A percentile compares a stretch with the other conserved stretches of the same genome.
Conservation (phyloP, 208 protist species). For the Wallacemonas collosoma region DNA sequence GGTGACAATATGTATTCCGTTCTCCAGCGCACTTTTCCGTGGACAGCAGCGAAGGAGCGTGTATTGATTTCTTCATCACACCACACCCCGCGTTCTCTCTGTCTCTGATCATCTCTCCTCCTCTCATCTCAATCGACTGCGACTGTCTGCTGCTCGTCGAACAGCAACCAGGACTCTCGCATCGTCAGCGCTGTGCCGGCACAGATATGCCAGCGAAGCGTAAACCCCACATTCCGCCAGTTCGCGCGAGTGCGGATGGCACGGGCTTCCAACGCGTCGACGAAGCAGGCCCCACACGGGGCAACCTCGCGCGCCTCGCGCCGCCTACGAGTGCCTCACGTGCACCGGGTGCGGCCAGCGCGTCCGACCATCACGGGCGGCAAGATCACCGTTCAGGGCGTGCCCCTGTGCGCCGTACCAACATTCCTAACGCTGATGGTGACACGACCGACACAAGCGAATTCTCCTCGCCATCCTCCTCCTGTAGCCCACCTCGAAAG, state of each 20-base stretch:
- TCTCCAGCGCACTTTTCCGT: too few species aligned
- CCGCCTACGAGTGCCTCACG: constrained; percentile 4
- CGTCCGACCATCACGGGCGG: neutral
- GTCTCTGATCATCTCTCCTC: too few species aligned
- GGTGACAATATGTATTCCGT: too few species aligned
- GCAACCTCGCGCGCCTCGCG: constrained; percentile 9
- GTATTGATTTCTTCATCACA: too few species aligned
- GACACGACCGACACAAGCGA: constrained; percentile 16
- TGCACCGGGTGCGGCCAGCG: neutral
- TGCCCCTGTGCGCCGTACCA: constrained; percentile 22
- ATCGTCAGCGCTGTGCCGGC: too few species aligned
- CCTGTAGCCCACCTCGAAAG: constrained; percentile 17
- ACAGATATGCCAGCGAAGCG: constrained; percentile 32
- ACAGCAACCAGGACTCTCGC: too few species aligned
- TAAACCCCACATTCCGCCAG: constrained; percentile 26
- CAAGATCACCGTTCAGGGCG: constrained; percentile 12
- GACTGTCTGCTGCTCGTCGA: too few species aligned
- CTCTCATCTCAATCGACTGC: too few species aligned
- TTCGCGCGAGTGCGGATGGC: constrained; percentile 43
- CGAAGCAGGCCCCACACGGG: constrained; percentile 6
- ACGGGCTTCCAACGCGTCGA: constrained; percentile 30
- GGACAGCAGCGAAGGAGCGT: too few species aligned
- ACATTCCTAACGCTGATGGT: neutral
- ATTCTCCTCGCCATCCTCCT: constrained; percentile 22
- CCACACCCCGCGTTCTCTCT: too few species aligned